Base-by-base conservation (phyloP, 2,329 filamentous ascomycete genomes). In the Beauveria rudraprayagi region DNA sequence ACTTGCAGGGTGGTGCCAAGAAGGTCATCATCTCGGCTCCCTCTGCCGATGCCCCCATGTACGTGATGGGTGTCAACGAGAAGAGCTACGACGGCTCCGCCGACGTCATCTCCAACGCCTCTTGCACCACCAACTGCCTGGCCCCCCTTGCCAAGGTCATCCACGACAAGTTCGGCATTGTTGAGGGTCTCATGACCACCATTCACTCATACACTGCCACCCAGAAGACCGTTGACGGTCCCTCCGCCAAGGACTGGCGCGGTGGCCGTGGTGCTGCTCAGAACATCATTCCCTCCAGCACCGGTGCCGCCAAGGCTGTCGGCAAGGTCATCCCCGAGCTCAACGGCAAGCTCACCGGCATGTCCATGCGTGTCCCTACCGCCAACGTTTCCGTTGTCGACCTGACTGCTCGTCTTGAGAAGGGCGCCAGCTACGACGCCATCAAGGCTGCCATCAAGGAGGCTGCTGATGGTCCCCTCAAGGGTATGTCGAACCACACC, bases 111-210 rank as follows among this genome's bases (percentile, higher is more conserved):
- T 97, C 94, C 82, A 99, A 99, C 84, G 94, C 94, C 72, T 97
- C 94, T 71, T 97, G 94, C 91, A 99, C 94, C 78, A 97, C 94
- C 85, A 99, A 99, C 91, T 97, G 94, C 88, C 83, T 99, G 80
- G 94, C 94, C 78, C 94, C 94, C 77, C 90, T 99, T 68, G 94
- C 94, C 83, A 99, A 97, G 90, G 92, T 97, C 75, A 87, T 99
- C 83, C 83, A 99, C 87, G 93, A 97, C 86, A 95, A 97, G 80
- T 99, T 89, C 84, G 88, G 84, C 79, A 94, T 99, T 77, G 80
- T 97, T 74, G 94, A 99, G 87, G 94, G 93, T 86, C 88, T 97
- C 73, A 99, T 99, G 94, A 97, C 94, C 81, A 99, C 94, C 70
- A 87, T 97, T 78, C 94, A 99, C 89, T 97, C 94, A 73, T 97